These are phyloP conservation scores for Dactylellina drechsleri DNA, from an alignment of 2,329 filamentous ascomycete genomes.

Conservation along the genomic window DNA sequence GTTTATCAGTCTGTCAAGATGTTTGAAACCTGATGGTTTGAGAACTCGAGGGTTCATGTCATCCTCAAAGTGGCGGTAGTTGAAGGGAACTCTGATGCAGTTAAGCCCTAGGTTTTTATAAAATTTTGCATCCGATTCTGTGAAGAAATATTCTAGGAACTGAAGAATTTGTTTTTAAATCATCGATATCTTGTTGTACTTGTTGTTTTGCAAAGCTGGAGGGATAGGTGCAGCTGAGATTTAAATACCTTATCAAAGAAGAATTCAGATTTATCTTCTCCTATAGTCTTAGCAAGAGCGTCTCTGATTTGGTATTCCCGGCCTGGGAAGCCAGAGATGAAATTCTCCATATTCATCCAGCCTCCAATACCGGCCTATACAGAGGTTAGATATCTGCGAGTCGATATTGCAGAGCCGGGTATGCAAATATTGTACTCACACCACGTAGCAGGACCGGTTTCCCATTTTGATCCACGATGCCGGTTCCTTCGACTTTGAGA, in stretches of 20 bases:
- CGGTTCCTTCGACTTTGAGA: constrained; percentile 63
- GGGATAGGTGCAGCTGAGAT: too few relatives aligned
- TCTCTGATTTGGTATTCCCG: constrained; percentile 69
- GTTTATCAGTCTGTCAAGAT: constrained; percentile 66
- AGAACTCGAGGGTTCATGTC: constrained; percentile 66
- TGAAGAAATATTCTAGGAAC: constrained; percentile 69
- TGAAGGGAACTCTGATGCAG: constrained; percentile 71
- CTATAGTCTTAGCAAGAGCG: constrained; percentile 67
- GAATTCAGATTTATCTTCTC: constrained; percentile 69
- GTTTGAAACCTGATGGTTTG: constrained; percentile 66
- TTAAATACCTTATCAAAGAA: constrained; percentile 68
- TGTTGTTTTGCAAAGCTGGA: neutral
- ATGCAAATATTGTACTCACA: constrained; percentile 44
- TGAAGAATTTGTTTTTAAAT: constrained; percentile 4
- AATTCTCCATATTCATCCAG: constrained; percentile 68
- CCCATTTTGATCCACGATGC: constrained; percentile 65
- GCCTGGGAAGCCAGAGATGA: constrained; percentile 72
- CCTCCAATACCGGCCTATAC: constrained; percentile 60
- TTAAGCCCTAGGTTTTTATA: constrained; percentile 69
- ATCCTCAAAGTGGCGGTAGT: constrained; percentile 70
- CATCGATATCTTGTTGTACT: neutral
- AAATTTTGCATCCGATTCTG: constrained; percentile 69
- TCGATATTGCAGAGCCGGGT: neutral
- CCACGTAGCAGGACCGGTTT: constrained; percentile 65
- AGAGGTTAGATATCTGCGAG: constrained; percentile 3